Evolutionary conservation across 78 protist genomes (phyloP).

Genomic region (Dictyostelium intermedium): DNA sequence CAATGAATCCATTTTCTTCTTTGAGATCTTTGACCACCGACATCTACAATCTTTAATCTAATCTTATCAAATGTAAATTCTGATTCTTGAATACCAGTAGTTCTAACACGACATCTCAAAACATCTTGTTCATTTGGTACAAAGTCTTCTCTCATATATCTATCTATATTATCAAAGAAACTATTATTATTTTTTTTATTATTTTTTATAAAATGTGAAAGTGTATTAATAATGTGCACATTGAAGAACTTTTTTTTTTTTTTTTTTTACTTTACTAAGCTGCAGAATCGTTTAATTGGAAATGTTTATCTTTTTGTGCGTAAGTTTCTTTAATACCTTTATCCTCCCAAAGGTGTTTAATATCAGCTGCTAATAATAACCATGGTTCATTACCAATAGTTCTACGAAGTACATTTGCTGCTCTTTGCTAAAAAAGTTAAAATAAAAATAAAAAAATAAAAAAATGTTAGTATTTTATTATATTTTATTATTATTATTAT

Average conservation of each 20-base stretch:
- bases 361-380: conserved; percentile 68
- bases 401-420: conserved; percentile 67
- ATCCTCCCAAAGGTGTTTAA: conserved; percentile 78
- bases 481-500: no score
- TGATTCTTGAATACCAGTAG: conserved; percentile 87
- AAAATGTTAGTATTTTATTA: no score
- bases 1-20: conserved; percentile 92
- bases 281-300: conserved; percentile 84
- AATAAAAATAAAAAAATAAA: not conserved
- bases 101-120: conserved; percentile 86
- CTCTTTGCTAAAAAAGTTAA: conserved; percentile 9
- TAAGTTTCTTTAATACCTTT: conserved; percentile 73
- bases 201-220: no score
- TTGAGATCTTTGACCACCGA: conserved; percentile 95
- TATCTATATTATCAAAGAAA: conserved; percentile 79
- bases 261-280: conserved; percentile 62
- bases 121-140: conserved; percentile 87
- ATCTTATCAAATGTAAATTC: conserved; percentile 64
- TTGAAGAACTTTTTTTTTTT: no score
- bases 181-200: no score
- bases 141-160: conserved; percentile 74
- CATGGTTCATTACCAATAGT: conserved; percentile 82
- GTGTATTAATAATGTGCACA: no score
- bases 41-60: conserved; percentile 87
- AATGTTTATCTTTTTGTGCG: conserved; percentile 78